Evolutionary conservation across 2,329 filamentous ascomycete genomes (phyloP).

Genomic region (Fusarium oxysporum): DNA sequence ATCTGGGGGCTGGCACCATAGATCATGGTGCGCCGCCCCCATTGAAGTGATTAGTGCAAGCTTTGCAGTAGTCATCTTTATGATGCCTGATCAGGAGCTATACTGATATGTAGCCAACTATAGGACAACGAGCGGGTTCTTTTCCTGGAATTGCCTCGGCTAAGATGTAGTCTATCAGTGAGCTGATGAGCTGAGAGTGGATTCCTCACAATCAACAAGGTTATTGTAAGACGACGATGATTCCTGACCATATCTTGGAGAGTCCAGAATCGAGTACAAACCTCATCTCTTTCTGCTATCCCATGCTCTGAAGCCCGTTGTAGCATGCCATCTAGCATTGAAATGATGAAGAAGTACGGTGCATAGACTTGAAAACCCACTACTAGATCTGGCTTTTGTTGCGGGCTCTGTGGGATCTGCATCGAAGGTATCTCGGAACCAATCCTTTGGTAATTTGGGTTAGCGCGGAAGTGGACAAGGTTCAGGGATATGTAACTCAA

Average conservation of each 20-base stretch:
- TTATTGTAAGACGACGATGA: background rate
- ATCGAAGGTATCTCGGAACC: conserved; percentile 35
- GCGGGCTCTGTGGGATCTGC: conserved; percentile 17
- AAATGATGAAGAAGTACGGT: background rate
- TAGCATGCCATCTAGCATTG: background rate
- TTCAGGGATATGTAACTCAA: conserved; percentile 36
- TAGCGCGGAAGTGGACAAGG: conserved; percentile 40
- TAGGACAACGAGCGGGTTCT: conserved; percentile 9
- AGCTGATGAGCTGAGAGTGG: conserved; percentile 17
- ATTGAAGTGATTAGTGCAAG: conserved; percentile 9
- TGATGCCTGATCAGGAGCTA: background rate
- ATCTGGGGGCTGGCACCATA: conserved; percentile 15
- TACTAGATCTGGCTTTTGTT: background rate
- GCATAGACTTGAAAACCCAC: background rate
- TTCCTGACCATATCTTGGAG: background rate
- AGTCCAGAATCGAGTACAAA: background rate
- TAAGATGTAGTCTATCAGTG: conserved; percentile 14
- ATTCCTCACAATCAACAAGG: conserved; percentile 8
- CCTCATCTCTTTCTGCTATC: background rate
- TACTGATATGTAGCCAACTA: background rate
- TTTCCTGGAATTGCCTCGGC: conserved; percentile 2
- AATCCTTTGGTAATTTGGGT: conserved; percentile 37
- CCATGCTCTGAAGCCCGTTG: background rate
- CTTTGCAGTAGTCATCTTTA: conserved; percentile 13
- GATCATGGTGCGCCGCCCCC: background rate